Percentiles rank a stretch among this genome's conserved stretches.
phyloP scores from a whole-genome alignment of 1,284 basidiomycete genomes.

The Malassezia arunalokei region DNA sequence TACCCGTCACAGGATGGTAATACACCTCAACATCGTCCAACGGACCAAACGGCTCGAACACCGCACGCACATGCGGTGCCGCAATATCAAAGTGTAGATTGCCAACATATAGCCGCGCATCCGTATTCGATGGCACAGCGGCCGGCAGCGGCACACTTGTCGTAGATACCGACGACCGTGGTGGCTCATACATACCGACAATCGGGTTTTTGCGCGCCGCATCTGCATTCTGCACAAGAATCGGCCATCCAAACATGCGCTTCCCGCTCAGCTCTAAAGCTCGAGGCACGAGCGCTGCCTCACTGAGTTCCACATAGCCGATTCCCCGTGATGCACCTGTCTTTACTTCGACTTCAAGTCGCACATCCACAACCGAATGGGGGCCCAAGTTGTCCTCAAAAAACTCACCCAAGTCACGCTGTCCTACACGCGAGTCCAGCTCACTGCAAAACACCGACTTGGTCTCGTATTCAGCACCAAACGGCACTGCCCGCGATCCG shows the following conservation, averaged over 20 bases:
- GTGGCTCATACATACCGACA: slow-evolving; percentile 51
- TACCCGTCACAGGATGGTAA: slow-evolving; percentile 72
- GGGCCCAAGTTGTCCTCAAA: slow-evolving; percentile 90
- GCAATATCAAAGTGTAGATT: slow-evolving; percentile 91
- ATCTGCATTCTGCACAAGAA: slow-evolving; percentile 89
- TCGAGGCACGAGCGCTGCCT: slow-evolving; percentile 76
- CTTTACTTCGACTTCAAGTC: slow-evolving; percentile 84
- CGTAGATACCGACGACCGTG: slow-evolving; percentile 9
- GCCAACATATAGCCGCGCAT: slow-evolving; percentile 78
- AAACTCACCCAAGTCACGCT: slow-evolving; percentile 90
- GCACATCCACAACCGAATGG: slow-evolving; percentile 78
- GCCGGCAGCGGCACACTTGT: slow-evolving; percentile 18
- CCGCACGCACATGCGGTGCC: slow-evolving; percentile 89
- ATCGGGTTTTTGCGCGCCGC: slow-evolving; percentile 54
- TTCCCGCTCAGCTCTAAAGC: slow-evolving; percentile 80
- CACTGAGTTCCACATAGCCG: slow-evolving; percentile 89
- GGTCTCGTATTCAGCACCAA: slow-evolving; percentile 55
- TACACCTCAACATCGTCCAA: slow-evolving; percentile 97
- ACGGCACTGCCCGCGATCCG: neutral
- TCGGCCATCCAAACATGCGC: slow-evolving; percentile 91
- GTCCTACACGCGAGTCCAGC: slow-evolving; percentile 84
- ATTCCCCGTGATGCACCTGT: slow-evolving; percentile 89
- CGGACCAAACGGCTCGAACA: slow-evolving; percentile 95
- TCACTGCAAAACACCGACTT: slow-evolving; percentile 97
- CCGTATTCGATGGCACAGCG: slow-evolving; percentile 42